phyloP scores from a whole-genome alignment of 2,329 filamentous ascomycete species.

The Penicillium paneum region DNA sequence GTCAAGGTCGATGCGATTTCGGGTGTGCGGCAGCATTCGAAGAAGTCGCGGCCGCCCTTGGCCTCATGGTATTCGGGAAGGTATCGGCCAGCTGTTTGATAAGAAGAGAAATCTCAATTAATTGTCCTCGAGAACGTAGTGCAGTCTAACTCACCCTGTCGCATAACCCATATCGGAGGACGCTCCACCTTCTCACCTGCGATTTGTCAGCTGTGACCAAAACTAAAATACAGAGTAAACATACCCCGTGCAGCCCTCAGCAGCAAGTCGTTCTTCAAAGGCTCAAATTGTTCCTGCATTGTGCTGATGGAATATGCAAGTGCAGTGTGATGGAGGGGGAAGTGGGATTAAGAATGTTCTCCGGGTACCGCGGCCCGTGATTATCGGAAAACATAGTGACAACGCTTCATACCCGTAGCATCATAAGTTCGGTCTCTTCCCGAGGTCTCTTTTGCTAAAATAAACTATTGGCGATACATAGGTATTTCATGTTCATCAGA shows the following conservation, averaged over 20 bases:
- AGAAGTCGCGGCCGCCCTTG: conserved; percentile 89
- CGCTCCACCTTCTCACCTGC: conserved; percentile 85
- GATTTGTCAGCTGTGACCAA: conserved; percentile 21
- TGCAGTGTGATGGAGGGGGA: conserved; percentile 23
- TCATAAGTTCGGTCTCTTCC: background rate
- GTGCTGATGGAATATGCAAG: conserved; percentile 28
- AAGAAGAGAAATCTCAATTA: conserved; percentile 6
- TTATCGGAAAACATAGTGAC: conserved; percentile 5
- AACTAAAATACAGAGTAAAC: background rate
- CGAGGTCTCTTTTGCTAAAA: background rate
- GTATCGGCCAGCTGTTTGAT: conserved; percentile 76
- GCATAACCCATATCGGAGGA: conserved; percentile 98
- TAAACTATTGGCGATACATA: too few species aligned
- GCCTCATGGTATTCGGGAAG: conserved; percentile 96
- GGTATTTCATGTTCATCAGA: background rate
- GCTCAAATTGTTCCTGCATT: conserved; percentile 72
- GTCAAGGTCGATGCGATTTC: conserved; percentile 92
- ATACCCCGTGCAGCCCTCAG: conserved; percentile 84
- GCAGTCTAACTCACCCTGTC: conserved; percentile 67
- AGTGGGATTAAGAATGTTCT: conserved; percentile 19
- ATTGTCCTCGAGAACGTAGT: background rate
- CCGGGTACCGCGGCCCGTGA: conserved; percentile 15
- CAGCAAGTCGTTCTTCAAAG: conserved; percentile 88
- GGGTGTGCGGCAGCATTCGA: conserved; percentile 91
- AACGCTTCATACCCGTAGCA: background rate